Conservation (phyloP, 352 stramenopile species). For the Aphanomyces invadans region DNA sequence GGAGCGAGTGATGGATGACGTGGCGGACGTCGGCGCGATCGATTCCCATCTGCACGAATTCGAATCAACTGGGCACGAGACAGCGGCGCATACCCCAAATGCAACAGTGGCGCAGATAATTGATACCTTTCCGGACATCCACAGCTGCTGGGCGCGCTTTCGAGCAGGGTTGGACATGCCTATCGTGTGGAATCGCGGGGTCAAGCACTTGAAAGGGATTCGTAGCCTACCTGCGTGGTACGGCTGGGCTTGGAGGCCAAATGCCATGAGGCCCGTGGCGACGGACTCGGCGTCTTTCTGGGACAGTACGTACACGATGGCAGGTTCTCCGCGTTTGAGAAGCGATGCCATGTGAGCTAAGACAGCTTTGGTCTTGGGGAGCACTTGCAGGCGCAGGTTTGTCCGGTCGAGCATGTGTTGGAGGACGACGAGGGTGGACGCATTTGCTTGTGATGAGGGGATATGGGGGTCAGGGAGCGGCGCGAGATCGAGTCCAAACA, state of each 20-base stretch:
- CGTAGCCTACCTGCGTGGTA: slow-evolving; percentile 57
- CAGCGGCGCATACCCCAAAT: slow-evolving; percentile 43
- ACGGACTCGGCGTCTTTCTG: slow-evolving; percentile 53
- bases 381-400: slow-evolving; percentile 55
- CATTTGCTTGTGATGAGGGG: background rate
- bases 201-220: no score
- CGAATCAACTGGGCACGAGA: background rate
- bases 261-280: slow-evolving; percentile 42
- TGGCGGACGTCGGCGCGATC: slow-evolving; percentile 66
- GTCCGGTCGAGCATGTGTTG: slow-evolving; percentile 55
- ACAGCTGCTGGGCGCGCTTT: slow-evolving; percentile 69
- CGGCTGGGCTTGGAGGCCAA: slow-evolving; percentile 48
- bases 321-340: slow-evolving; percentile 25
- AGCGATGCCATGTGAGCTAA: background rate
- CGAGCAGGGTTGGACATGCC: slow-evolving; percentile 41
- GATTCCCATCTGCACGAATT: slow-evolving; percentile 60
- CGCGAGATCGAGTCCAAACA: slow-evolving; percentile 36
- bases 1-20: slow-evolving; percentile 63
- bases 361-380: slow-evolving; percentile 34
- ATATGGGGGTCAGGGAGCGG: background rate
- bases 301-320: slow-evolving; percentile 76
- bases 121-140: slow-evolving; percentile 63
- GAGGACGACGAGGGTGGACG: slow-evolving; percentile 40
- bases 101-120: slow-evolving; percentile 72
- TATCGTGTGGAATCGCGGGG: background rate